A percentile compares a stretch with the other conserved stretches of the same genome.
Evolutionary conservation across 2,329 filamentous ascomycete species (phyloP).

Genomic region (Tolypocladium album): DNA sequence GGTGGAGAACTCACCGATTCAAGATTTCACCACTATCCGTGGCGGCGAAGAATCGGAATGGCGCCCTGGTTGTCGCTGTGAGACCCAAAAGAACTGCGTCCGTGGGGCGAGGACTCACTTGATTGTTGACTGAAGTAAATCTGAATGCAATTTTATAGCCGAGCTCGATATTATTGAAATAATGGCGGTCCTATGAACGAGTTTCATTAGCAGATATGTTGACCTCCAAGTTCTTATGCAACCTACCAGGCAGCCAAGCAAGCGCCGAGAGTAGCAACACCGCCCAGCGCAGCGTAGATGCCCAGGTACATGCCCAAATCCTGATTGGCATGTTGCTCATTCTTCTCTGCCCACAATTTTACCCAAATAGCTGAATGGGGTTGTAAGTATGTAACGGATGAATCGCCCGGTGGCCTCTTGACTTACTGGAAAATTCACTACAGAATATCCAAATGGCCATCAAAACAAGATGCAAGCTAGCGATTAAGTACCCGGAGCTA

Average conservation of each 20-base stretch:
- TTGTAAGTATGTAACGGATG: not conserved
- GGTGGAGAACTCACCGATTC: not conserved
- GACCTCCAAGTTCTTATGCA: not conserved
- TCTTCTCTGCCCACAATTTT: not conserved
- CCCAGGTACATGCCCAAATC: not conserved
- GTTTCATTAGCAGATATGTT: too few species aligned
- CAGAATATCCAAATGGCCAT: not conserved
- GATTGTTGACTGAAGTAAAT: not conserved
- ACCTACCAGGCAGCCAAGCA: not conserved
- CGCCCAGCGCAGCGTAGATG: not conserved
- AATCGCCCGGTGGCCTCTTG: not conserved
- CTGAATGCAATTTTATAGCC: not conserved
- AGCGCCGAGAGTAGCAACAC: not conserved
- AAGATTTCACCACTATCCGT: not conserved
- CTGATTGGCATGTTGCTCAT: not conserved
- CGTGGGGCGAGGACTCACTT: not conserved
- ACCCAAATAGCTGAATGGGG: not conserved
- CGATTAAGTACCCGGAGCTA: not conserved
- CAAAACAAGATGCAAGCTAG: not conserved
- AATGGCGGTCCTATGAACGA: not conserved
- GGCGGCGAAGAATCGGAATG: not conserved
- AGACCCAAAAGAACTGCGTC: not conserved
- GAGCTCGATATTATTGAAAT: not conserved
- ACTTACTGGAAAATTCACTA: not conserved
- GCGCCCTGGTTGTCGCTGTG: not conserved